These are phyloP conservation scores for Fusarium poae DNA, from an alignment of 2,329 filamentous ascomycete genomes.

Conservation along the genomic window DNA sequence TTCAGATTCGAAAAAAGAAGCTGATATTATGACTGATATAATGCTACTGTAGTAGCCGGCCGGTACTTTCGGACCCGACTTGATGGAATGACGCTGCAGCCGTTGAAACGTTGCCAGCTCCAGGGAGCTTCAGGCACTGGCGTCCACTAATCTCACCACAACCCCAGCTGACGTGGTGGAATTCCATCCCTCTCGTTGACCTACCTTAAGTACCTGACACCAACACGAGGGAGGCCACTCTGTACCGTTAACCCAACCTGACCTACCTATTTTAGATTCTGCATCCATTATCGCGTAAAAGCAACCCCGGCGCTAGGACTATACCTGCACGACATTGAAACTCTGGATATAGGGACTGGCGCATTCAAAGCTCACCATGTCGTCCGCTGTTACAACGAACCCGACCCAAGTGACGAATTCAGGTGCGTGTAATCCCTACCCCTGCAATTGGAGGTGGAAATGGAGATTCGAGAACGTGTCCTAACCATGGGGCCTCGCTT, in stretches of 20 bases:
- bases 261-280: slow-evolving; percentile 24
- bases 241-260: slow-evolving; percentile 12
- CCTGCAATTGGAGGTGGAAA: slow-evolving; percentile 43
- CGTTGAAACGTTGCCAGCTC: slow-evolving; percentile 35
- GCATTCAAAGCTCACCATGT: slow-evolving; percentile 54
- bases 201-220: slow-evolving; percentile 8
- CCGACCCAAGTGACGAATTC: slow-evolving; percentile 54
- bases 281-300: slow-evolving; percentile 33
- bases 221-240: slow-evolving; percentile 38
- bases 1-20: neutral
- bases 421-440: slow-evolving; percentile 51
- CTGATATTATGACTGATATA: neutral
- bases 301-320: slow-evolving; percentile 22
- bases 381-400: slow-evolving; percentile 55
- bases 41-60: slow-evolving; percentile 24
- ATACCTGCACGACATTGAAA: slow-evolving; percentile 37
- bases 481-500: slow-evolving; percentile 48
- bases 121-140: slow-evolving; percentile 34
- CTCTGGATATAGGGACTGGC: slow-evolving; percentile 43
- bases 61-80: slow-evolving; percentile 27
- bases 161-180: slow-evolving; percentile 47
- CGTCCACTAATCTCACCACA: slow-evolving; percentile 45
- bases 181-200: slow-evolving; percentile 18
- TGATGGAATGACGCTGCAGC: slow-evolving; percentile 20
- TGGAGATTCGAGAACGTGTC: slow-evolving; percentile 50